Percentiles rank a stretch among this genome's conserved stretches.
Evolutionary conservation across 2,329 filamentous ascomycete species (phyloP).

Genomic region (Cyanodermella asteris): DNA sequence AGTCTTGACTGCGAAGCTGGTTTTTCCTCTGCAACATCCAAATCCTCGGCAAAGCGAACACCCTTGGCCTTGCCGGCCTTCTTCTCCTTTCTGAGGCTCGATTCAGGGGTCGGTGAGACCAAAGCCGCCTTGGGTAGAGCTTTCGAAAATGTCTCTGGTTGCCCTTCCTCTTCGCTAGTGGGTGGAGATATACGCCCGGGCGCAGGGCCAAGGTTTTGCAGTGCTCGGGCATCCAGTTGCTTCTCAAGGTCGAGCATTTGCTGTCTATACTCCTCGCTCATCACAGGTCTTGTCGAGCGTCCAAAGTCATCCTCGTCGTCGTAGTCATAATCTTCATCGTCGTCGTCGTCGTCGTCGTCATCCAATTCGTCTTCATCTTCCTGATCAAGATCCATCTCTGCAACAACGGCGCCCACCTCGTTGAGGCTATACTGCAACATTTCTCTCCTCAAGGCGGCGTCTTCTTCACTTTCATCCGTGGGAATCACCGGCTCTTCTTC

Average conservation of each 20-base stretch:
- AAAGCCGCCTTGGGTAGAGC: neutral
- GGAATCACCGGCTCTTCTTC: slow-evolving; percentile 34
- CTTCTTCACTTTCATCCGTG: slow-evolving; percentile 55
- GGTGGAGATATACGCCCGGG: slow-evolving; percentile 12
- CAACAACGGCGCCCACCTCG: slow-evolving; percentile 79
- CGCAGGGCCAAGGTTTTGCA: slow-evolving; percentile 34
- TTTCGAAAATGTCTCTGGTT: neutral
- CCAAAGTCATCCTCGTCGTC: slow-evolving; percentile 40
- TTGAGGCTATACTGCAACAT: slow-evolving; percentile 81
- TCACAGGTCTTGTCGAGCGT: slow-evolving; percentile 41
- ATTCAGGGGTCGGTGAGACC: neutral
- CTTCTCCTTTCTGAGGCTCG: slow-evolving; percentile 2
- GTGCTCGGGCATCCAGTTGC: slow-evolving; percentile 34
- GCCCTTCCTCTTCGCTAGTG: slow-evolving; percentile 9
- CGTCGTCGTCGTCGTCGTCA: slow-evolving; percentile 31
- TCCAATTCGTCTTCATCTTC: slow-evolving; percentile 25
- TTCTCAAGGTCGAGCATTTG: slow-evolving; percentile 74
- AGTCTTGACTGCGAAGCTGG: slow-evolving; percentile 13
- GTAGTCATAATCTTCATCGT: slow-evolving; percentile 31
- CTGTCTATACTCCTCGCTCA: slow-evolving; percentile 54
- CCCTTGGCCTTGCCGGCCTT: slow-evolving; percentile 33
- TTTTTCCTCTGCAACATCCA: slow-evolving; percentile 42
- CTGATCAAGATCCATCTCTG: slow-evolving; percentile 70
- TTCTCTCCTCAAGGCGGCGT: slow-evolving; percentile 56
- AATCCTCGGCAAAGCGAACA: slow-evolving; percentile 54